Evolutionary conservation across 345 rosid species (phyloP).

Genomic region (Gossypium thurberi): DNA sequence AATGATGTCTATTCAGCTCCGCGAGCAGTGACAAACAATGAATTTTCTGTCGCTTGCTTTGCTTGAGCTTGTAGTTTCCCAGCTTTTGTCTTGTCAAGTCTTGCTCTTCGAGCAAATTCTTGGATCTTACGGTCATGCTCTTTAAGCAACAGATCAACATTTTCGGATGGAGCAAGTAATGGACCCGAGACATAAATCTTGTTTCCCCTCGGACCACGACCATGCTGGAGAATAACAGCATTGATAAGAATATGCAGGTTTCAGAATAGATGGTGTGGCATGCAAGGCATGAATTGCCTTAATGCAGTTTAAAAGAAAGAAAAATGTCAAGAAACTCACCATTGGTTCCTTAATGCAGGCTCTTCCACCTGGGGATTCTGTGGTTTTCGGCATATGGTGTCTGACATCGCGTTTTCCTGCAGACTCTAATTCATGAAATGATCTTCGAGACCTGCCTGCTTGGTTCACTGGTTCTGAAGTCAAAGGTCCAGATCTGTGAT

Average conservation of each 20-base stretch:
- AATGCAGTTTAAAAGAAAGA: background rate
- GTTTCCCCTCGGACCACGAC: constrained; percentile 44
- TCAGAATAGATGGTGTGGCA: background rate
- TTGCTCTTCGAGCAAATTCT: constrained; percentile 50
- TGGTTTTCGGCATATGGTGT: constrained; percentile 18
- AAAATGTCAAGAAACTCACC: constrained; percentile 29
- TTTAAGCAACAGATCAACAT: constrained; percentile 80
- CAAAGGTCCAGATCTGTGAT: constrained; percentile 19
- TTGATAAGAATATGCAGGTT: constrained; percentile 9
- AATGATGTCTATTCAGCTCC: constrained; percentile 11
- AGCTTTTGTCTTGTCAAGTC: constrained; percentile 37
- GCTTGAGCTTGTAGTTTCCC: constrained; percentile 18
- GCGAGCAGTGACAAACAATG: background rate
- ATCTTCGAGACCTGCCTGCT: constrained; percentile 22
- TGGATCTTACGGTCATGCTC: constrained; percentile 75
- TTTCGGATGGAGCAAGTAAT: constrained; percentile 62
- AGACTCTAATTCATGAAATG: constrained; percentile 21
- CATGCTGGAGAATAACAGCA: constrained; percentile 33
- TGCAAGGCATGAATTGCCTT: background rate
- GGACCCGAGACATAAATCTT: constrained; percentile 90
- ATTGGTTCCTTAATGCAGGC: constrained; percentile 26
- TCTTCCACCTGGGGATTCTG: constrained; percentile 35
- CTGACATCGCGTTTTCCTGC: constrained; percentile 29
- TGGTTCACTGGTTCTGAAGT: constrained; percentile 24
- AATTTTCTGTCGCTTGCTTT: constrained; percentile 13